Evolutionary conservation across 371 early-diverging fungal genomes (phyloP).

Genomic region (Choanephora cucurbitarum): DNA sequence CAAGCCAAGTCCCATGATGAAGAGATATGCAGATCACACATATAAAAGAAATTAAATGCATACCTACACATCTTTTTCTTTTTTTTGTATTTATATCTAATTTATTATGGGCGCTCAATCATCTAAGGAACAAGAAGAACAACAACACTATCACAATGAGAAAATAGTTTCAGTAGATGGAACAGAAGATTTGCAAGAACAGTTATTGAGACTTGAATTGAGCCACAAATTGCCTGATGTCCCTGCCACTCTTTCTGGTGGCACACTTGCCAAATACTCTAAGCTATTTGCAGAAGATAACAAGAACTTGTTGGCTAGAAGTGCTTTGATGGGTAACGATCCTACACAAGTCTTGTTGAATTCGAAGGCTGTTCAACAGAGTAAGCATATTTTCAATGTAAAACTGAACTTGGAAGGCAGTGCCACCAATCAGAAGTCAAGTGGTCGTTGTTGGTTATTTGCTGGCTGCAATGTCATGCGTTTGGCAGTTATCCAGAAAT

Average conservation of each 20-base stretch:
- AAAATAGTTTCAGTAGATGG: background rate
- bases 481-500: conserved; percentile 41
- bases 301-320: conserved; percentile 70
- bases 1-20: background rate
- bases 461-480: conserved; percentile 64
- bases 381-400: conserved; percentile 59
- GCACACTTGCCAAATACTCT: conserved; percentile 35
- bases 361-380: conserved; percentile 42
- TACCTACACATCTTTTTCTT: background rate
- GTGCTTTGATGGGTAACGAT: conserved; percentile 62
- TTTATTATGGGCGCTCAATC: conserved; percentile 18
- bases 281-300: conserved; percentile 58
- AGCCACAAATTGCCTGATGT: too few species aligned
- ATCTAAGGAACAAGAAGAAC: conserved; percentile 15
- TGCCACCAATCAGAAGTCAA: conserved; percentile 77
- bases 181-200: too few species aligned
- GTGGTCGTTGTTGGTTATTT: conserved; percentile 89
- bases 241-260: background rate
- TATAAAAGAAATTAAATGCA: background rate
- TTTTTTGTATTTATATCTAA: background rate
- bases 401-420: conserved; percentile 62
- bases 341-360: conserved; percentile 62
- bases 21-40: background rate
- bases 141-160: background rate
- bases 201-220: too few species aligned